These are phyloP conservation scores for Coffea eugenioides DNA, from an alignment of 257 asterid genomes.

Conservation along the genomic window DNA sequence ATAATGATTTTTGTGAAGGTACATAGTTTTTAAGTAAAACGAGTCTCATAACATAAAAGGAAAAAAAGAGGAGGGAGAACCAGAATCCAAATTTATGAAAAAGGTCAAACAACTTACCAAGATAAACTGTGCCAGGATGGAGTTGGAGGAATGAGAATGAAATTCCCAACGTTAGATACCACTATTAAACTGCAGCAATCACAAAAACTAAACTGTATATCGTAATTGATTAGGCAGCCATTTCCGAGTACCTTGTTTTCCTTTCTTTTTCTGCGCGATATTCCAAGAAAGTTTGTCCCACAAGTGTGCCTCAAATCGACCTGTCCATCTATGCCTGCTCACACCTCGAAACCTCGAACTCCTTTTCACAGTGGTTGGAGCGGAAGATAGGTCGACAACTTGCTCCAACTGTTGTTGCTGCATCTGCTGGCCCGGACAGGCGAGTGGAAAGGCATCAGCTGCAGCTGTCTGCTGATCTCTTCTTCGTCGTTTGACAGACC, in stretches of 20 bases:
- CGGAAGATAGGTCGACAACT: constrained; percentile 17
- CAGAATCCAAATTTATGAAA: background rate
- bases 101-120: constrained; percentile 31
- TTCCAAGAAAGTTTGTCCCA: constrained; percentile 71
- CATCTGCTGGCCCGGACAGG: background rate
- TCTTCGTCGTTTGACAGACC: constrained; percentile 43
- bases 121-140: constrained; percentile 32
- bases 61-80: background rate
- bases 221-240: background rate
- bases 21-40: background rate
- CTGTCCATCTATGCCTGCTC: constrained; percentile 64
- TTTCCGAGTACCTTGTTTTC: constrained; percentile 42
- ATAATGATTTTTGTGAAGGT: background rate
- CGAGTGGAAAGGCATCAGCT: background rate
- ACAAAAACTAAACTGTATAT: no score
- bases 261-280: constrained; percentile 59
- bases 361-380: constrained; percentile 55
- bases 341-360: constrained; percentile 75
- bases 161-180: constrained; percentile 1
- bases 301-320: constrained; percentile 58
- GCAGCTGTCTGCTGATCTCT: constrained; percentile 29
- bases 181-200: background rate
- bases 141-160: constrained; percentile 3
- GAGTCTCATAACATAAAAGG: background rate
- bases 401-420: constrained; percentile 14